phyloP scores from a whole-genome alignment of 148 eudicot genomes.

The Silene latifolia region DNA sequence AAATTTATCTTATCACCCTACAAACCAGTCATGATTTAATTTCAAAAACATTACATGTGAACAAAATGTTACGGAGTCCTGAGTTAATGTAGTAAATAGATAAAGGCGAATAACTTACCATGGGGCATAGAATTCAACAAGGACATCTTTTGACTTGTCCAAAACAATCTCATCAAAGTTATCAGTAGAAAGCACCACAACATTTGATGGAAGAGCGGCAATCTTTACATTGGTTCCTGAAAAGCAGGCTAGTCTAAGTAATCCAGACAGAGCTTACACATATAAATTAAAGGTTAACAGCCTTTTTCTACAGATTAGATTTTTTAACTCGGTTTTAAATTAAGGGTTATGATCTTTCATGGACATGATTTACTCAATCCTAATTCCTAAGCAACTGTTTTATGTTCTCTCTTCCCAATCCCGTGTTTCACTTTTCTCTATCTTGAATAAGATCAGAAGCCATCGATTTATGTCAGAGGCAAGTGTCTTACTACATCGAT shows the following conservation, averaged over 20 bases:
- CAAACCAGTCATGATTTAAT: too few relatives aligned
- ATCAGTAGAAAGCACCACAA: slow-evolving; percentile 69
- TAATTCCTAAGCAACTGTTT: too few relatives aligned
- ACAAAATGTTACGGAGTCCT: not conserved
- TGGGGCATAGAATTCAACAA: slow-evolving; percentile 97
- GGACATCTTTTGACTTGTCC: slow-evolving; percentile 75
- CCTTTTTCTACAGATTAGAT: not conserved
- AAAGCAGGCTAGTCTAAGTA: slow-evolving; percentile 15
- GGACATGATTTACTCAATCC: too few relatives aligned
- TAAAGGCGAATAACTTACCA: slow-evolving; percentile 48
- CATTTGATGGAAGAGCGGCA: slow-evolving; percentile 71
- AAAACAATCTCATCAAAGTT: slow-evolving; percentile 82
- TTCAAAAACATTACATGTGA: not conserved
- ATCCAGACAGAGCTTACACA: not conserved
- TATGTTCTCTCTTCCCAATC: too few relatives aligned
- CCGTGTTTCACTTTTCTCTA: too few relatives aligned
- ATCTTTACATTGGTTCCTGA: slow-evolving; percentile 91
- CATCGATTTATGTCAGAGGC: too few relatives aligned
- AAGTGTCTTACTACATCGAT: too few relatives aligned
- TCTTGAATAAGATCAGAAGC: too few relatives aligned
- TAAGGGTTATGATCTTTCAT: too few relatives aligned
- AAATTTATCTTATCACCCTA: not conserved
- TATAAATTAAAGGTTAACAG: not conserved
- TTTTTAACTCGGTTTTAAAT: not conserved
- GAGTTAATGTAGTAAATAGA: not conserved